Base-by-base conservation (phyloP, 257 asterid genomes). In the Galeopsis tetrahit region DNA sequence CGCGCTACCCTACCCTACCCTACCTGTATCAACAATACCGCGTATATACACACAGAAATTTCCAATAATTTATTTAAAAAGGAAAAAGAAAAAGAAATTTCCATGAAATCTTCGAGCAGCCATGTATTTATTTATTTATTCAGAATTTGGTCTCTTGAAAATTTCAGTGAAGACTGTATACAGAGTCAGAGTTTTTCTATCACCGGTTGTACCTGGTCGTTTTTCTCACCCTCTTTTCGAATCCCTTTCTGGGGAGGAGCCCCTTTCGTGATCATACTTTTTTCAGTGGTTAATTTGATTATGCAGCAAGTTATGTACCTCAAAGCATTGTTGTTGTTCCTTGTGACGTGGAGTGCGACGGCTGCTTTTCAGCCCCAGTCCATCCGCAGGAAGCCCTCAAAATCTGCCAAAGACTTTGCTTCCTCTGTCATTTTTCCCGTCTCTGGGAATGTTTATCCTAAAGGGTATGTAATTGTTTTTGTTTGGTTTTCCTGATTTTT, bases 401-500 rank as follows among this genome's bases (percentile, higher is more conserved):
- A 85, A 51, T 75, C 85, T 3, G 80, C 70, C 44, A 66, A 74
- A 58, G 69, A 70, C 17, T 75, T 46, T 71, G 78, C 74, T 34
- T 87, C 97, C 68, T 90, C 98, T 58, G 85, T 90, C 67, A 34
- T 90, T 75, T 86, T 90, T 62, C 97, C 96, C 4, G 81, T 93
- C 63, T 53, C 86, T 39, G 97, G 98, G 62, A 90, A 89, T 79
- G 96, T 90, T 74, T 93, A 89, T 86, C 98, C 98, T 1, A 68
- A 81, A 63, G 98, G 98, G 98, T 93, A 61, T 17, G 76, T 0
- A 15, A 10, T 59, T 39, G 31, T 17, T 65, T 9, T 39, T 46
- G 44, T 10, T 73, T 44, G 7, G 11, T 0, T 63, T 64, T 52
- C 10, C 35, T 52, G 17, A 28, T 32, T 62, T 28, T 51, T 53